These are phyloP conservation scores for Cladophialophora carrionii DNA, from an alignment of 2,329 filamentous ascomycete genomes.

Conservation along the genomic window DNA sequence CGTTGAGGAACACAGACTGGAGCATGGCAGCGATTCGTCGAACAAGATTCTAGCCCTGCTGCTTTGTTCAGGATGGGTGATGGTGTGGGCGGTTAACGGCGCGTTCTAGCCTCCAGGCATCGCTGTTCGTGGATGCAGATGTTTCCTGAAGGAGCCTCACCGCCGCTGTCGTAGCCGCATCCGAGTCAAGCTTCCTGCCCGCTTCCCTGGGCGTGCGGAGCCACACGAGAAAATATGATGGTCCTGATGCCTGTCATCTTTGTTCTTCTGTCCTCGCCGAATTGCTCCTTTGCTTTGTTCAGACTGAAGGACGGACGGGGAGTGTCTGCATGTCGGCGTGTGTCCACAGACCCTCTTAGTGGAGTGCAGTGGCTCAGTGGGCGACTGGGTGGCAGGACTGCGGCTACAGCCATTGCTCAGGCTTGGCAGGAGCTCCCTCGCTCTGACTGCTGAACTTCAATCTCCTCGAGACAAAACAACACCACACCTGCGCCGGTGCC, in stretches of 20 bases:
- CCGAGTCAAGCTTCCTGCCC: background rate
- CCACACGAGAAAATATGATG: background rate
- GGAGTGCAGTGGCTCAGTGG: conserved; percentile 8
- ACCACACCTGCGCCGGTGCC: conserved; percentile 7
- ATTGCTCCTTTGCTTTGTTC: background rate
- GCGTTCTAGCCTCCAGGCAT: conserved; percentile 2
- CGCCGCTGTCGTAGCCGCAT: conserved; percentile 1
- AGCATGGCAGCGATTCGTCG: background rate
- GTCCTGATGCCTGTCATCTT: background rate
- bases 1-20: background rate
- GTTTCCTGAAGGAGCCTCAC: conserved; percentile 6
- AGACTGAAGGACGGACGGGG: background rate
- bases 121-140: background rate
- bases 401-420: conserved; percentile 16
- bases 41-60: background rate
- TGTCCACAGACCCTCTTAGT: background rate
- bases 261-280: background rate
- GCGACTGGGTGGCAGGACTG: conserved; percentile 11
- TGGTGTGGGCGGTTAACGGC: background rate
- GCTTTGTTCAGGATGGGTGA: background rate
- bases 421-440: conserved; percentile 18
- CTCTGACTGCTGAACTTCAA: conserved; percentile 13
- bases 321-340: background rate
- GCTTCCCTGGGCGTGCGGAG: background rate
- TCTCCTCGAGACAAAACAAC: conserved; percentile 19